Evolutionary conservation across 73 alveolate species (phyloP).

Genomic region (Tetrahymena malaccensis): DNA sequence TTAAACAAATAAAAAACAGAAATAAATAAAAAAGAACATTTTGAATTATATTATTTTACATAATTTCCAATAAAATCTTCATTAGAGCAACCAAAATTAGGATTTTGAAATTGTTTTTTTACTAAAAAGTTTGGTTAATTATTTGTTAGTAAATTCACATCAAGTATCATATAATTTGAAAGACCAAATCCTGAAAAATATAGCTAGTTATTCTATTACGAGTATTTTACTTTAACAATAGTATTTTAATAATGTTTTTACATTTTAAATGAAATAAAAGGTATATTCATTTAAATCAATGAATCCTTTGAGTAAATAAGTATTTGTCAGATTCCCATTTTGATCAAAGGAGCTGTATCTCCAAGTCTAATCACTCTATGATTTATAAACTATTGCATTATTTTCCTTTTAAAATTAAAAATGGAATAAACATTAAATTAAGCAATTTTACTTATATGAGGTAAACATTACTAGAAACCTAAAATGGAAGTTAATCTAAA

Average conservation of each 20-base stretch:
- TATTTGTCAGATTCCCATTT: neutral
- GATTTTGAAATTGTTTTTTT: neutral
- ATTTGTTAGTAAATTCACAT: no score
- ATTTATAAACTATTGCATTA: neutral
- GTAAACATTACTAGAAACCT: neutral
- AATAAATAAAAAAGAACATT: no score
- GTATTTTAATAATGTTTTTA: no score
- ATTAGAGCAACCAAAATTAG: neutral
- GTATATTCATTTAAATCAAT: neutral
- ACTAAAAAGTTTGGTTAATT: neutral
- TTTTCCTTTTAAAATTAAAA: neutral
- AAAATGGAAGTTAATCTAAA: neutral
- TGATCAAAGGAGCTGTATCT: neutral
- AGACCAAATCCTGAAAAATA: neutral
- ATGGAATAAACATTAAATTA: no score
- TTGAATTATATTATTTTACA: neutral
- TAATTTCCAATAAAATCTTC: neutral
- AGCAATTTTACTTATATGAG: neutral
- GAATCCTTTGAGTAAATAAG: neutral
- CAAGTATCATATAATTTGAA: neutral
- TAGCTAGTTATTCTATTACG: neutral
- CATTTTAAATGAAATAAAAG: neutral
- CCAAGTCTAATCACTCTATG: neutral
- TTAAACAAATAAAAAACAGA: no score
- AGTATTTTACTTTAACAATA: no score